Evolutionary conservation across 441 rosid species (phyloP), one percentile per base, ranked within the genome.

Genomic region (Gossypium aridum): DNA sequence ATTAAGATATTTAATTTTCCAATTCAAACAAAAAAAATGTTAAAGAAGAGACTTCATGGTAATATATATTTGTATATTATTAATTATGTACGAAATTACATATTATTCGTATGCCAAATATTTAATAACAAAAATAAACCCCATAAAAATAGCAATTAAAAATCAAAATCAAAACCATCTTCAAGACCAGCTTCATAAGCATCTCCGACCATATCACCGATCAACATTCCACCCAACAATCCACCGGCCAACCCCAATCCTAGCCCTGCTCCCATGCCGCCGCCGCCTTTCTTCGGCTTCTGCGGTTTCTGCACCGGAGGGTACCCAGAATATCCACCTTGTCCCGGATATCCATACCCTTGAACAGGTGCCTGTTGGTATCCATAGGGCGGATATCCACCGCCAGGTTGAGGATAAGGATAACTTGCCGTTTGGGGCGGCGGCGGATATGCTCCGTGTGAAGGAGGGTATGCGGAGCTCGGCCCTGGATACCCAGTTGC

Each of bases 191-290:
- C 73, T n/a, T 81, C 86, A 23, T 70, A 82, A 19, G 80, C 39
- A 54, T 88, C 89, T 1, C 80, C 82, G 2, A 85, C 76, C 88
- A 83, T 78, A 20, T 86, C 88, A 3, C 89, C 88, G 3, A 82
- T 71, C 66, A 82, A 73, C 77, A 87, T 47, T n/a, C 90, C 88
- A 6, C 91, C 89, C 9, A 84, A 76, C 76, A 85, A 71, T 9
- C 89, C 90, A n/a, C 87, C 88, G 10, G 86, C 90, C 55, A 86
- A 12, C 22, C 89, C 90, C 66, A 85, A 28, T 22, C 62, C 62
- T 22, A 57, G 10, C 2, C 31, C 62, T 1, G 28, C 28, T 9
- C 62, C 62, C 62, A 57, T 6, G 85, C 90, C 43, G 85, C 0
- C 8, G 82, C 84, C 69, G 12, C 55, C 47, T 39, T 75, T 83